These are phyloP conservation scores for Termitomyces sp. DNA, from an alignment of 768 basidiomycete genomes.

Conservation along the genomic window DNA sequence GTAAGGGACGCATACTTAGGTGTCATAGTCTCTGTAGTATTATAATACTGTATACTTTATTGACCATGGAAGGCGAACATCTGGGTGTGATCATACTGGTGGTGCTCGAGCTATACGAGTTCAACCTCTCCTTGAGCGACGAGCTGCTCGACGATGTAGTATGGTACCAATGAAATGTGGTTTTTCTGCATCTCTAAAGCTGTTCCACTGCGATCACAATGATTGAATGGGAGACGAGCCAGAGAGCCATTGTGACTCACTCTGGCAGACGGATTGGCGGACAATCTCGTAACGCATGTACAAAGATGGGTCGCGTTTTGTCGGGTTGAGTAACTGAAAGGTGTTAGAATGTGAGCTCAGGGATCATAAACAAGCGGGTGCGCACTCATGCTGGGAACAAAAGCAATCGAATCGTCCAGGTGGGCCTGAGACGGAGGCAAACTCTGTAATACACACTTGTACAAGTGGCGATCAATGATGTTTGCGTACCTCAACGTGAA, in stretches of 20 bases:
- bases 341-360: neutral
- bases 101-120: slow-evolving; percentile 46
- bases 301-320: slow-evolving; percentile 71
- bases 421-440: slow-evolving; percentile 73
- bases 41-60: slow-evolving; percentile 13
- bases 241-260: slow-evolving; percentile 34
- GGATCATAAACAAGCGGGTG: slow-evolving; percentile 11
- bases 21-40: slow-evolving; percentile 9
- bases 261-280: slow-evolving; percentile 63
- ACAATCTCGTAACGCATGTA: slow-evolving; percentile 70
- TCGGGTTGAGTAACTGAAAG: slow-evolving; percentile 72
- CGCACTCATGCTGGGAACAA: slow-evolving; percentile 74
- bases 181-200: slow-evolving; percentile 72
- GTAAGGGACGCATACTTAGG: slow-evolving; percentile 13
- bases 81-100: neutral
- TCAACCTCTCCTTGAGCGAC: slow-evolving; percentile 70
- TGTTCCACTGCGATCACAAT: slow-evolving; percentile 43
- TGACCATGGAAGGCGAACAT: slow-evolving; percentile 1
- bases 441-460: slow-evolving; percentile 74
- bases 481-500: slow-evolving; percentile 55
- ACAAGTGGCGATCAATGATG: slow-evolving; percentile 73
- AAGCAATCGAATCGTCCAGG: slow-evolving; percentile 68
- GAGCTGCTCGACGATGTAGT: slow-evolving; percentile 69
- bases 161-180: slow-evolving; percentile 77
- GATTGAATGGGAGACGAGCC: neutral